Conservation (phyloP, 1,284 basidiomycete genomes). For the Mycosarcoma mackinlayi region DNA sequence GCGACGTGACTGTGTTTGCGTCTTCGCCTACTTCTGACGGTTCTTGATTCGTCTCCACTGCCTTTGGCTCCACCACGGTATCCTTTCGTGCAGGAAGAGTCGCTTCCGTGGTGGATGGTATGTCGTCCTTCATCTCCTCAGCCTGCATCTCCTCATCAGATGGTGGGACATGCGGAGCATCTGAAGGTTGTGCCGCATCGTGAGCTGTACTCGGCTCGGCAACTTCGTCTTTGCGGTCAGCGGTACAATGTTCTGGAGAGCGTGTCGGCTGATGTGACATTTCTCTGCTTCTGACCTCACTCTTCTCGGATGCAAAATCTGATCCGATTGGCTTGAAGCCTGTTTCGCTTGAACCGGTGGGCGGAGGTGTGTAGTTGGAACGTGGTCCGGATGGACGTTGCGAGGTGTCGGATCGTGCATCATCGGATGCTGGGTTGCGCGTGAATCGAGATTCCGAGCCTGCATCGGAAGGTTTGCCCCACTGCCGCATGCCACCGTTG, state of each 20-base stretch:
- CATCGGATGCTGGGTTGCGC: slow-evolving; percentile 30
- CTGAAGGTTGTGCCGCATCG: background rate
- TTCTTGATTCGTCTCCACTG: no score
- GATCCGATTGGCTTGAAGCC: slow-evolving; percentile 12
- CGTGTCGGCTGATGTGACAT: slow-evolving; percentile 20
- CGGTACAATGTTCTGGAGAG: slow-evolving; percentile 1
- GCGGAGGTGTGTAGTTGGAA: slow-evolving; percentile 33
- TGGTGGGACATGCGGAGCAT: background rate
- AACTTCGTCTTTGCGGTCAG: background rate
- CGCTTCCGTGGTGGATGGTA: background rate
- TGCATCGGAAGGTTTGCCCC: slow-evolving; percentile 39
- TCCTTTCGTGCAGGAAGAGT: no score
- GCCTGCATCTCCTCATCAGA: background rate
- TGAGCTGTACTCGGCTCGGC: background rate
- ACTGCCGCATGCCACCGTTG: slow-evolving; percentile 32
- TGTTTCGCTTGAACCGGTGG: slow-evolving; percentile 21
- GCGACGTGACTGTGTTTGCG: no score
- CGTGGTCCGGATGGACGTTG: slow-evolving; percentile 20
- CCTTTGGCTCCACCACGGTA: no score
- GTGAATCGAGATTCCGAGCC: slow-evolving; percentile 23
- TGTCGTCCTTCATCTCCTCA: background rate
- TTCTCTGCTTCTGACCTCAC: slow-evolving; percentile 30
- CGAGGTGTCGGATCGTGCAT: slow-evolving; percentile 32
- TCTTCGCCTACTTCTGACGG: no score
- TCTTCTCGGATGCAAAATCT: slow-evolving; percentile 27